phyloP scores from a whole-genome alignment of 768 basidiomycete species.

The Filobasidium floriforme region DNA sequence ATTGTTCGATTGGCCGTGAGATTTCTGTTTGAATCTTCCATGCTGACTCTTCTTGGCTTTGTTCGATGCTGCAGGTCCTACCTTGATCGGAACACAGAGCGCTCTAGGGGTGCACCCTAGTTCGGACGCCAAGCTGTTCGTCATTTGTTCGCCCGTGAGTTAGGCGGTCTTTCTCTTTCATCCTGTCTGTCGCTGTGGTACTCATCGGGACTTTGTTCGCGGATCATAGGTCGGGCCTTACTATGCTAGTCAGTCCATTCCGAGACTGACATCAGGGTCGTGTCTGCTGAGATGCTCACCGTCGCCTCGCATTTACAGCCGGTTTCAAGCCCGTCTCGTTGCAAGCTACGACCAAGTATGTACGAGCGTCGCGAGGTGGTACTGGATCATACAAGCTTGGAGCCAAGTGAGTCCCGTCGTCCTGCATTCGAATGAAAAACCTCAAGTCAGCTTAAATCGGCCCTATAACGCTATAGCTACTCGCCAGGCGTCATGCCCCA shows the following conservation, averaged over 20 bases:
- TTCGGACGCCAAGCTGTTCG: slow-evolving; percentile 72
- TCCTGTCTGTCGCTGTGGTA: background rate
- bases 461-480: slow-evolving; percentile 49
- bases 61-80: slow-evolving; percentile 30
- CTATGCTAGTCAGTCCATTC: slow-evolving; percentile 16
- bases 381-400: slow-evolving; percentile 81
- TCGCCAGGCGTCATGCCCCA: slow-evolving; percentile 77
- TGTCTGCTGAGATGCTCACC: background rate
- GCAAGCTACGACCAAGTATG: slow-evolving; percentile 72
- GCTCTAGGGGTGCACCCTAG: slow-evolving; percentile 62
- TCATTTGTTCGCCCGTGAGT: slow-evolving; percentile 55
- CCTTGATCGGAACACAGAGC: slow-evolving; percentile 61
- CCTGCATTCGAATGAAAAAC: background rate
- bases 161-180: background rate
- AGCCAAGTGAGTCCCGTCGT: slow-evolving; percentile 39
- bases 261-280: background rate
- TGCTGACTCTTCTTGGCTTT: background rate
- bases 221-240: slow-evolving; percentile 15
- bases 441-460: background rate
- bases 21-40: too few species aligned
- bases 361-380: slow-evolving; percentile 81
- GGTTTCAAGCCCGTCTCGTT: slow-evolving; percentile 90
- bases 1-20: background rate
- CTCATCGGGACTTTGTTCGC: background rate
- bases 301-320: slow-evolving; percentile 29